Percentiles rank a stretch among this genome's conserved stretches.
Evolutionary conservation across 2,329 filamentous ascomycete genomes (phyloP).

Genomic region (Nemania bipapillata): DNA sequence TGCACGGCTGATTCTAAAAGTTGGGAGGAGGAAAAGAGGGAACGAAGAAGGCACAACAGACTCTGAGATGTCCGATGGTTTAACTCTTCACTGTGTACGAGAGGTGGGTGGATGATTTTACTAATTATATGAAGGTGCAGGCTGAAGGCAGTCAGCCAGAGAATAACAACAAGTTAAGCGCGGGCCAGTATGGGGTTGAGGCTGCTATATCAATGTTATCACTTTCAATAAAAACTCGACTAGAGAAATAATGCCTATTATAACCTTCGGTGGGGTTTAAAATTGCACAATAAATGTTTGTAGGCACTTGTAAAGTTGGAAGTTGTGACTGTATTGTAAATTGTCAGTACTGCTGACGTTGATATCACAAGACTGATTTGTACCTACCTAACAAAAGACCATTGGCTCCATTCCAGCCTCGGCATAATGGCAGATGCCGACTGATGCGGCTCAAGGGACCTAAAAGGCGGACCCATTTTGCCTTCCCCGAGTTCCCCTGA

Average conservation of each 20-base stretch:
- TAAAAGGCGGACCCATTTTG: slow-evolving; percentile 5
- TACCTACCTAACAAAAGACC: no score
- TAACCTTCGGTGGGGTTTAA: not conserved
- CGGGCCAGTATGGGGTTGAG: not conserved
- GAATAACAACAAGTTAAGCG: not conserved
- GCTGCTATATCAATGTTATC: not conserved
- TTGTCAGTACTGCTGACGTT: slow-evolving; percentile 21
- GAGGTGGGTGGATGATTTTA: not conserved
- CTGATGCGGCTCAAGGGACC: slow-evolving; percentile 34
- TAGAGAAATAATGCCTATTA: not conserved
- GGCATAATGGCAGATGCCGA: slow-evolving; percentile 33
- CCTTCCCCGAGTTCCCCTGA: slow-evolving; percentile 21
- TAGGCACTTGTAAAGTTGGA: slow-evolving; percentile 12
- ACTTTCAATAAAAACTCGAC: not conserved
- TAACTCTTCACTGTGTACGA: not conserved
- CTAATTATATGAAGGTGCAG: no score
- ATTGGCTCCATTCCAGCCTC: slow-evolving; percentile 36
- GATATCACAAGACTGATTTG: slow-evolving; percentile 37
- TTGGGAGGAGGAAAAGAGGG: not conserved
- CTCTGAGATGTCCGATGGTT: not conserved
- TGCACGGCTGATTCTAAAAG: not conserved
- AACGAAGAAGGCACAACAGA: not conserved
- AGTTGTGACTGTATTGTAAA: not conserved
- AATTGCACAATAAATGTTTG: not conserved
- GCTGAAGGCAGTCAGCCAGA: no score